phyloP scores from a whole-genome alignment of 2,329 filamentous ascomycete genomes.

The Magnaporthiopsis rhizophila region DNA sequence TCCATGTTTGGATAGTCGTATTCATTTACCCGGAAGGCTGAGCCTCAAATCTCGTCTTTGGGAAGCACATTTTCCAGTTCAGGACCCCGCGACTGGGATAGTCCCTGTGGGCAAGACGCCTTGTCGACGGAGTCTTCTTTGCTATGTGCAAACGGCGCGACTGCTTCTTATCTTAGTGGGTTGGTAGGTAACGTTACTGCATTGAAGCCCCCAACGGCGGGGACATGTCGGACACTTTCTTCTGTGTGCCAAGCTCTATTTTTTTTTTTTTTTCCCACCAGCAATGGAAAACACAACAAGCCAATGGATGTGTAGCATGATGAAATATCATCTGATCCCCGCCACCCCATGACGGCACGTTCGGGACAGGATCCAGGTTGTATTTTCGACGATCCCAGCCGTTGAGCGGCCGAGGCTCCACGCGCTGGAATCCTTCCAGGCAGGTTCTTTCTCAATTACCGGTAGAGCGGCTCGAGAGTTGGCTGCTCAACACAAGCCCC shows the following conservation, averaged over 20 bases:
- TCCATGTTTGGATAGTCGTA: neutral
- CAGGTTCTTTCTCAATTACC: neutral
- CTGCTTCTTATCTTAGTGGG: too few relatives aligned
- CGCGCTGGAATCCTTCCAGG: conserved; percentile 1
- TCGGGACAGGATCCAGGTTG: neutral
- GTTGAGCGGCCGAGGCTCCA: neutral
- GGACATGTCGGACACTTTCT: neutral
- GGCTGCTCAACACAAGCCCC: neutral
- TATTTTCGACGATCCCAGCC: neutral
- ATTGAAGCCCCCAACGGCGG: neutral
- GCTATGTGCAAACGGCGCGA: too few relatives aligned
- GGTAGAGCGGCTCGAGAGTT: neutral
- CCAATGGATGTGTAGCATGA: neutral
- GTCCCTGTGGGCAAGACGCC: neutral
- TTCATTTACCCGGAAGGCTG: neutral
- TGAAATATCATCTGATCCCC: neutral
- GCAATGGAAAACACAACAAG: too few relatives aligned
- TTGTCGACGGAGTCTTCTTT: neutral
- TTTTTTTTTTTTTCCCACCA: neutral
- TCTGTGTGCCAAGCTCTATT: neutral
- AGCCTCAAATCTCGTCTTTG: neutral
- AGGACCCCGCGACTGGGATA: neutral
- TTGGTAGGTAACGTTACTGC: neutral
- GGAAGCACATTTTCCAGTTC: neutral
- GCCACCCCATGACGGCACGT: neutral